Evolutionary conservation across 2,329 filamentous ascomycete species (phyloP).

Genomic region (Kalaharituber pfeilii): DNA sequence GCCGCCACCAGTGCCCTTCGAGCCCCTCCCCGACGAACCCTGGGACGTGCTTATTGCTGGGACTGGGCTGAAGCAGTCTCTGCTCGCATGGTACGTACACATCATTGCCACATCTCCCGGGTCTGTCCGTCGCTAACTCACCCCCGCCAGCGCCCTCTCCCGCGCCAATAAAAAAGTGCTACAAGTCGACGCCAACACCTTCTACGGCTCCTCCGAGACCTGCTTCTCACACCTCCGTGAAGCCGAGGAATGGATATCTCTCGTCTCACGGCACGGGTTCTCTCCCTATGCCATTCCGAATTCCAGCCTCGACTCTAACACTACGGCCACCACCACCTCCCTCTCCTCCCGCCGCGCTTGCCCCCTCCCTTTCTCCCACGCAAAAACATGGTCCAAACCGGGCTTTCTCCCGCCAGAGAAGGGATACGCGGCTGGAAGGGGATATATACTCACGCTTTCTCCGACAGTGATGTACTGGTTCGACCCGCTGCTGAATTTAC

Average conservation of each 20-base stretch:
- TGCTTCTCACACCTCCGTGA: constrained; percentile 19
- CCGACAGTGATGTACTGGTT: constrained; percentile 18
- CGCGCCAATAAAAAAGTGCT: constrained; percentile 20
- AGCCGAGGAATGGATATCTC: constrained; percentile 12
- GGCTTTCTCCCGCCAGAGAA: not conserved
- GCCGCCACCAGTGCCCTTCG: constrained; percentile 26
- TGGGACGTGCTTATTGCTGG: constrained; percentile 39
- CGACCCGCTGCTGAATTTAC: constrained; percentile 8
- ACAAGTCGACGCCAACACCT: constrained; percentile 19
- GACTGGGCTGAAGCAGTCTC: constrained; percentile 36
- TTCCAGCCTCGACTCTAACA: no score
- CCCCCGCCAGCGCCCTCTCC: constrained; percentile 16
- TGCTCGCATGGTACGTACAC: constrained; percentile 36
- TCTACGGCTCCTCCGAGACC: constrained; percentile 18
- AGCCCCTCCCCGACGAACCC: constrained; percentile 33
- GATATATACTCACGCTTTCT: constrained; percentile 14
- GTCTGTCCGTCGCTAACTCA: not conserved
- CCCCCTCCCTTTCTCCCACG: not conserved
- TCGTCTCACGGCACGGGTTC: no score
- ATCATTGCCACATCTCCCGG: not conserved
- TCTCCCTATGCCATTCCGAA: no score
- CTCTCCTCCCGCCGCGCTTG: not conserved
- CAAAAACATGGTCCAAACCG: not conserved
- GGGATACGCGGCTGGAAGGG: not conserved
- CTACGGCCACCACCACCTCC: no score